phyloP scores from a whole-genome alignment of 805 yeast species.

The Naumovozyma baii region DNA sequence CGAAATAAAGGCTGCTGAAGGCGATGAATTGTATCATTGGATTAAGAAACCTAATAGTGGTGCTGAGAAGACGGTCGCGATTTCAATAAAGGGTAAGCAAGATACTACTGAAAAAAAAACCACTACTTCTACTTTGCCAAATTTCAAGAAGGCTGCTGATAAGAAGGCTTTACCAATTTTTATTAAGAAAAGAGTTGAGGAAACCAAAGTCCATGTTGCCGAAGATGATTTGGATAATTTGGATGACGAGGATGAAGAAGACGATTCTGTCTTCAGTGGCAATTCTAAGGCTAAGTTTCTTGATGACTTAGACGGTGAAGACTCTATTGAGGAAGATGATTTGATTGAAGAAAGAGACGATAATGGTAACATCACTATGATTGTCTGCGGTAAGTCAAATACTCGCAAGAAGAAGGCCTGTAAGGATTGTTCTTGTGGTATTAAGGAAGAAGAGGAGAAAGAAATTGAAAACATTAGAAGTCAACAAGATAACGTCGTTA shows the following conservation, averaged over 20 bases:
- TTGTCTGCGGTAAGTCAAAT: conserved; percentile 26
- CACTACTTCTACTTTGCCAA: conserved; percentile 16
- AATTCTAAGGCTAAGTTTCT: conserved; percentile 44
- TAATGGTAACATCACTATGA: conserved; percentile 14
- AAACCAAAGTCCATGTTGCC: conserved; percentile 18
- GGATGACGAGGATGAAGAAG: conserved; percentile 32
- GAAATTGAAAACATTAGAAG: conserved; percentile 32
- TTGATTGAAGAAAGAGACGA: conserved; percentile 32
- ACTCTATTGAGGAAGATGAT: conserved; percentile 50
- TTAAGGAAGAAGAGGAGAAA: conserved; percentile 74
- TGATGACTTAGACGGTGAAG: conserved; percentile 40
- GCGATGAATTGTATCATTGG: conserved; percentile 40
- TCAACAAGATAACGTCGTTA: conserved; percentile 33
- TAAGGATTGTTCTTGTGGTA: conserved; percentile 96
- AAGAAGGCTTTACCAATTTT: background rate
- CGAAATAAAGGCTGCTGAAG: conserved; percentile 16
- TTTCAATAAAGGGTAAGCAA: conserved; percentile 22
- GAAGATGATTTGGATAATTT: conserved; percentile 29
- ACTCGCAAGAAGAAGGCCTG: conserved; percentile 67
- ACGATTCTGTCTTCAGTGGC: conserved; percentile 34
- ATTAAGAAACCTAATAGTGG: conserved; percentile 38
- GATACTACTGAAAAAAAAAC: conserved; percentile 8
- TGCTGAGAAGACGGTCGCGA: conserved; percentile 12
- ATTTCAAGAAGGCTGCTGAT: conserved; percentile 16
- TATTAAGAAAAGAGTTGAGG: conserved; percentile 5